phyloP scores from a whole-genome alignment of 2,329 filamentous ascomycete genomes.

The Aspergillus glaucus region DNA sequence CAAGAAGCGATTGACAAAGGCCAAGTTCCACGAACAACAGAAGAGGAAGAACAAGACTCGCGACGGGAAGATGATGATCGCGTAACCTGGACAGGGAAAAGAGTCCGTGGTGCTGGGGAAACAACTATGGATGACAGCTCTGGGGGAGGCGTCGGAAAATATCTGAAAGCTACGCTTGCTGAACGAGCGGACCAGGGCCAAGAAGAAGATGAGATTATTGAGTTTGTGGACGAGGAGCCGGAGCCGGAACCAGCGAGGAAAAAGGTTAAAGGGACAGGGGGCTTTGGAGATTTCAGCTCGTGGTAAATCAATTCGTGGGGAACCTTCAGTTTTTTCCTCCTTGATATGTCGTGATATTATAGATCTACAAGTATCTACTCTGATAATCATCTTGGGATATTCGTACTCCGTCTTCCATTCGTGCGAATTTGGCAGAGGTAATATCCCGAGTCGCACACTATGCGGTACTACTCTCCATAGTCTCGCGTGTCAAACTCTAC shows the following conservation, averaged over 20 bases:
- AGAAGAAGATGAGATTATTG: constrained; percentile 55
- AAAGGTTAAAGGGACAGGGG: constrained; percentile 63
- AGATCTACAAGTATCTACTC: too few relatives aligned
- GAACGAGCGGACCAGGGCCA: constrained; percentile 25
- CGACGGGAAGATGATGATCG: constrained; percentile 67
- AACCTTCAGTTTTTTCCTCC: background rate
- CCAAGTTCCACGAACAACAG: constrained; percentile 12
- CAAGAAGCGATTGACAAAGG: constrained; percentile 50
- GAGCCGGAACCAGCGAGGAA: constrained; percentile 67
- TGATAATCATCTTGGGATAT: too few relatives aligned
- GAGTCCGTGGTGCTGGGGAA: constrained; percentile 64
- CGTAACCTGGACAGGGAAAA: constrained; percentile 94
- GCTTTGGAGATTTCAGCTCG: constrained; percentile 90
- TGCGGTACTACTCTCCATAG: too few relatives aligned
- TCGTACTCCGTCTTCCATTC: background rate
- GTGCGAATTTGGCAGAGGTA: too few relatives aligned
- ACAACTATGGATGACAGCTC: constrained; percentile 41
- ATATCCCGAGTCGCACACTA: too few relatives aligned
- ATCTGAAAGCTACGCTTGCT: constrained; percentile 59
- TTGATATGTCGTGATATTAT: too few relatives aligned
- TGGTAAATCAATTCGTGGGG: constrained; percentile 55
- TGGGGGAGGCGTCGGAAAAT: constrained; percentile 65
- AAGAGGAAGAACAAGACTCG: constrained; percentile 21
- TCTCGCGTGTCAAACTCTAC: too few relatives aligned
- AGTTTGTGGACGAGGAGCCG: constrained; percentile 56